These are phyloP conservation scores for Cordia subcordata DNA, from an alignment of 257 asterid genomes.

Conservation along the genomic window DNA sequence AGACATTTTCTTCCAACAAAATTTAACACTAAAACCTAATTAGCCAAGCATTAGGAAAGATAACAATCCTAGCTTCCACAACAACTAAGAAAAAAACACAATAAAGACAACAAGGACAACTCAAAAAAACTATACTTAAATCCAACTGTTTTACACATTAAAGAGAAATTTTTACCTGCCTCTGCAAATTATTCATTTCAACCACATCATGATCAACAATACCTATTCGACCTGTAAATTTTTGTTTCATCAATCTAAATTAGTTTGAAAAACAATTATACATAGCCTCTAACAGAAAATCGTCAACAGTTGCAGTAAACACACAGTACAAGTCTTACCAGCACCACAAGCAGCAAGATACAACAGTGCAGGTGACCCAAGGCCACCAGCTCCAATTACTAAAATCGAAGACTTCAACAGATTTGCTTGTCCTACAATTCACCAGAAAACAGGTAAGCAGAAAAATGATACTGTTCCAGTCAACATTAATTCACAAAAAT, in stretches of 20 bases:
- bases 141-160: too few species aligned
- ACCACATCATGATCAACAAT: conserved; percentile 97
- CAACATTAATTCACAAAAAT: background rate
- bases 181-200: conserved; percentile 92
- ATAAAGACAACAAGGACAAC: too few species aligned
- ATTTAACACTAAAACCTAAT: too few species aligned
- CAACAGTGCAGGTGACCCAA: conserved; percentile 89
- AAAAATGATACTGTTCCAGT: too few species aligned
- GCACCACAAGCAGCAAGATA: conserved; percentile 90
- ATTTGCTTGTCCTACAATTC: conserved; percentile 62
- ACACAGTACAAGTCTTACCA: conserved; percentile 26
- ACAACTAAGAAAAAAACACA: too few species aligned
- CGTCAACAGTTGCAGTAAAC: background rate
- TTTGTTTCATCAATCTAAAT: background rate
- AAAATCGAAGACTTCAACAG: conserved; percentile 72
- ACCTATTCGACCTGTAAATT: conserved; percentile 73
- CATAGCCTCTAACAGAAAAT: background rate
- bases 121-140: too few species aligned
- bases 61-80: too few species aligned
- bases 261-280: background rate
- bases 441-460: background rate
- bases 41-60: too few species aligned
- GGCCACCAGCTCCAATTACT: conserved; percentile 98
- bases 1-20: too few species aligned
- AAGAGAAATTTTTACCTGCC: too few species aligned